These are phyloP conservation scores for Euphorbia celastroides DNA, from an alignment of 441 rosid genomes.

Conservation along the genomic window DNA sequence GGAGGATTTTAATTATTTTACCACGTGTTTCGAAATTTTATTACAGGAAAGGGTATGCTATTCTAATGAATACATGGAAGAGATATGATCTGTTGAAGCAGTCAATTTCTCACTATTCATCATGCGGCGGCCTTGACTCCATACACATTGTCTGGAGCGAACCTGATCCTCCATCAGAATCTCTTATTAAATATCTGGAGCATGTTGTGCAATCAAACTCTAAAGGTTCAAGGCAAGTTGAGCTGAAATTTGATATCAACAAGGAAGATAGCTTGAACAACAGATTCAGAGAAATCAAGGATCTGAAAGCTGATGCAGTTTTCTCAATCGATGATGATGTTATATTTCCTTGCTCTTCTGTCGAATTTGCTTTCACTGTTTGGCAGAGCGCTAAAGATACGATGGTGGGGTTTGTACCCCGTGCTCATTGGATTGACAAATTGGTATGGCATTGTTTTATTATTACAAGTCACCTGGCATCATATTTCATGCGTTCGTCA, in stretches of 20 bases:
- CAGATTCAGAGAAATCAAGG: constrained; percentile 72
- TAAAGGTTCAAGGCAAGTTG: constrained; percentile 37
- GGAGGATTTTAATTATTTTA: not conserved
- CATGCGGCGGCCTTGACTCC: constrained; percentile 68
- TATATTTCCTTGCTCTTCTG: constrained; percentile 76
- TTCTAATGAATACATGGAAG: constrained; percentile 96
- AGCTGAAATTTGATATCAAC: constrained; percentile 65
- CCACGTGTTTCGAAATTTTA: not conserved
- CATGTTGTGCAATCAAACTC: constrained; percentile 39
- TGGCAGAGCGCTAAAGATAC: constrained; percentile 85
- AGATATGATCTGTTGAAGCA: constrained; percentile 80
- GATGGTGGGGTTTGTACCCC: constrained; percentile 93
- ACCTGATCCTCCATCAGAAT: constrained; percentile 78
- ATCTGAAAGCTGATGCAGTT: constrained; percentile 72
- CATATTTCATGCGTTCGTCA: not conserved
- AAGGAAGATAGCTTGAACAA: constrained; percentile 90
- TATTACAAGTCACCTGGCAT: not conserved
- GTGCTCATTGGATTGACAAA: constrained; percentile 63
- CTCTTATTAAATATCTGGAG: constrained; percentile 45
- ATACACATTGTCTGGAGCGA: constrained; percentile 95
- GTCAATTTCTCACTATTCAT: constrained; percentile 73
- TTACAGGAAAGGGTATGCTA: constrained; percentile 69
- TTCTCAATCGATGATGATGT: constrained; percentile 88
- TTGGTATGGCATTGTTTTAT: constrained; percentile 35
- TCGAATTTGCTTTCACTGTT: constrained; percentile 80